Evolutionary conservation across 805 yeast genomes (phyloP), one percentile per base, ranked within the genome.

Genomic region (Blastobotrys muscicola): DNA sequence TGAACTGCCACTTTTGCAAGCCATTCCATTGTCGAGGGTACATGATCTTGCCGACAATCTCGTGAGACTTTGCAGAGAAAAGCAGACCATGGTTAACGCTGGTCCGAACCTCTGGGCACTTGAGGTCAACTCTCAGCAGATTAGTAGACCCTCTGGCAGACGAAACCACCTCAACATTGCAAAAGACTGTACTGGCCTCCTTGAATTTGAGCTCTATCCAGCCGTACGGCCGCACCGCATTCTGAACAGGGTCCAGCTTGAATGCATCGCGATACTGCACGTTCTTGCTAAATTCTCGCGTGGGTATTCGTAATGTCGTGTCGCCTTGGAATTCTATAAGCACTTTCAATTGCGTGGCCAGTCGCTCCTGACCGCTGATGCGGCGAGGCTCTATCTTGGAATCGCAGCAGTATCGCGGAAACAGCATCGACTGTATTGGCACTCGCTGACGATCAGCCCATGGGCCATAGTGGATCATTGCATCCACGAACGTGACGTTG

Each of bases 391-490:
- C 58, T 0, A 78, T 72, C 8, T 54, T 52, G 2, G 77, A 62
- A 53, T 86, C 85, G 38, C 80, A 62, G 20, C 82, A 75, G 8
- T 77, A 57, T 0, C 72, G 59, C 0, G 98, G 98, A 44, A 82
- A 76, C 16, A 92, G 64, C 62, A 80, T 64, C 11, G 68, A 62
- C 45, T 81, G 87, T 8, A 89, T 54, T 1, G 78, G 73, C 2
- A 69, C 69, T 12, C 95, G 60, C 59, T 92, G 94, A 32, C 90
- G 76, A 46, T 92, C 94, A 0, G 96, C 84, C 96, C 97, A 90
- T 0, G 98, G 95, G 0, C 98, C 98, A 57, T 85, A 89, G 51
- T 81, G 81, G 1, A 86, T 64, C 0, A 84, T 78, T 0, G 86
- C 78, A 43, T 74, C 72, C 1, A 73, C 68, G 2, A 85, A 50